These are phyloP conservation scores for Astragalus glycyphyllos DNA, from an alignment of 306 rosid genomes.

Conservation along the genomic window DNA sequence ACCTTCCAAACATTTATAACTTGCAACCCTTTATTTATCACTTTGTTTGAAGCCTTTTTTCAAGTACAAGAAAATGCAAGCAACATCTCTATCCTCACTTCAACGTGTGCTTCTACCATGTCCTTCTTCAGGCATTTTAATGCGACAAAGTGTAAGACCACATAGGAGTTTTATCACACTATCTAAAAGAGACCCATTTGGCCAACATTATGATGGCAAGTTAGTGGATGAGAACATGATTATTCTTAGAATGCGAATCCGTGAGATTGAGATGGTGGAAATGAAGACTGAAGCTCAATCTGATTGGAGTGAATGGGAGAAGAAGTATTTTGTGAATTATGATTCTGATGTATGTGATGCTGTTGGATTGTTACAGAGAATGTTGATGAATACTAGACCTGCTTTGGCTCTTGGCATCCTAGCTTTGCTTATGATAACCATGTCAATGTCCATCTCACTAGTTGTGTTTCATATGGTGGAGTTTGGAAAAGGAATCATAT, in stretches of 20 bases:
- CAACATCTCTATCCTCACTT: conserved; percentile 38
- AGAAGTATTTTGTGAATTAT: conserved; percentile 48
- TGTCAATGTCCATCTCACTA: conserved; percentile 43
- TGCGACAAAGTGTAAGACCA: not conserved
- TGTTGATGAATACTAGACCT: conserved; percentile 64
- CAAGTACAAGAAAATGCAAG: conserved; percentile 32
- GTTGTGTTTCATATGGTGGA: conserved; percentile 41
- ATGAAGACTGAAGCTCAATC: conserved; percentile 32
- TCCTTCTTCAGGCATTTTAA: conserved; percentile 1
- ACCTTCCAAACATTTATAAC: not conserved
- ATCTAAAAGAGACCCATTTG: conserved; percentile 46
- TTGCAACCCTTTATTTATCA: not conserved
- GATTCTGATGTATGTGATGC: conserved; percentile 48
- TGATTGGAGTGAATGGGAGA: conserved; percentile 70
- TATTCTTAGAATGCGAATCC: conserved; percentile 60
- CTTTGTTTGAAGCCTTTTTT: not conserved
- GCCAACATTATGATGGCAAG: conserved; percentile 53
- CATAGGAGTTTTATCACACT: conserved; percentile 37
- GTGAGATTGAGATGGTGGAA: conserved; percentile 46
- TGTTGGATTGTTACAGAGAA: conserved; percentile 58
- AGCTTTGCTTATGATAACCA: conserved; percentile 42
- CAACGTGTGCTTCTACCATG: not conserved
- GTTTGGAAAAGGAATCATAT: conserved; percentile 37
- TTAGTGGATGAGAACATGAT: conserved; percentile 67
- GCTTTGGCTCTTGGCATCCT: conserved; percentile 47